Conservation (phyloP, 2,329 filamentous ascomycete species). For the Diaporthe helianthi region DNA sequence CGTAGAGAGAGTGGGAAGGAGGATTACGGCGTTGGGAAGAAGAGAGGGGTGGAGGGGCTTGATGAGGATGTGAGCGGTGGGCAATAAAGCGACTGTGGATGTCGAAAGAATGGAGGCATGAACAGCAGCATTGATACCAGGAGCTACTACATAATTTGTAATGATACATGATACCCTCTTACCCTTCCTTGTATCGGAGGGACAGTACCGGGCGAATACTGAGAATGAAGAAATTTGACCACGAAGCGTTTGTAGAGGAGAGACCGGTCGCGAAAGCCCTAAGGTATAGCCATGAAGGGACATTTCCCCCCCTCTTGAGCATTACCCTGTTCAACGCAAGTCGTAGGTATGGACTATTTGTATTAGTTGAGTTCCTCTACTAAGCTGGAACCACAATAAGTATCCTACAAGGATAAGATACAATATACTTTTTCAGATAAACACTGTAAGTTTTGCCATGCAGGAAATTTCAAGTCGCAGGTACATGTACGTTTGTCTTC, state of each 20-base stretch:
- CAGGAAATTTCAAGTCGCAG: too few relatives aligned
- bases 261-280: too few relatives aligned
- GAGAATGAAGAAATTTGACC: background rate
- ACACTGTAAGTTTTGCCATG: too few relatives aligned
- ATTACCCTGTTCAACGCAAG: background rate
- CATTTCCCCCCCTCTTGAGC: too few relatives aligned
- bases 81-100: background rate
- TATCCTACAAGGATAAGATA: too few relatives aligned
- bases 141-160: slow-evolving; percentile 12
- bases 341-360: background rate
- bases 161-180: slow-evolving; percentile 22
- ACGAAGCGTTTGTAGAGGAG: too few relatives aligned
- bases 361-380: too few relatives aligned
- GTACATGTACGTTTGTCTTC: too few relatives aligned
- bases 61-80: background rate
- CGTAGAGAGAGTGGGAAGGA: background rate
- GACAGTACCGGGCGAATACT: background rate
- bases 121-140: background rate
- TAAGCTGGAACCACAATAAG: too few relatives aligned
- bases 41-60: background rate
- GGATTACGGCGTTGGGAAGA: background rate
- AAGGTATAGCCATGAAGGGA: too few relatives aligned
- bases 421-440: too few relatives aligned
- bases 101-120: background rate
- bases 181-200: background rate